These are phyloP conservation scores for Pseudopithomyces maydicus DNA, from an alignment of 2,329 filamentous ascomycete genomes.

Conservation along the genomic window DNA sequence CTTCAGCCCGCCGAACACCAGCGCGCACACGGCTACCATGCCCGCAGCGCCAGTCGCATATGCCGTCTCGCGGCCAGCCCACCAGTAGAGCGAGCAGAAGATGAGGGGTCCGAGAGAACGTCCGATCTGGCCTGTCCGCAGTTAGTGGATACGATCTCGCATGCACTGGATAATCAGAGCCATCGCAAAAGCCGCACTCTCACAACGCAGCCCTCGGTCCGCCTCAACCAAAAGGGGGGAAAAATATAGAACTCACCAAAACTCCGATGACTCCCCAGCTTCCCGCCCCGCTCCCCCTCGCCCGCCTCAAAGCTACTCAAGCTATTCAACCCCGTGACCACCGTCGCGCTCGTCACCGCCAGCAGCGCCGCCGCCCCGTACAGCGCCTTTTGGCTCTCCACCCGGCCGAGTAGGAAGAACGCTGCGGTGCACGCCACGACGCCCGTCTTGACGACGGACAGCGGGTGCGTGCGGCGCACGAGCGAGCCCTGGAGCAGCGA, in stretches of 20 bases:
- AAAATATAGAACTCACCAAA: conserved; percentile 49
- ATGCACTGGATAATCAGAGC: too few species aligned
- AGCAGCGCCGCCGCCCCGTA: conserved; percentile 84
- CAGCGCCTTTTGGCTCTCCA: conserved; percentile 70
- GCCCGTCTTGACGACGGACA: conserved; percentile 79
- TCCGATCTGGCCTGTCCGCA: conserved; percentile 75
- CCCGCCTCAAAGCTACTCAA: conserved; percentile 87
- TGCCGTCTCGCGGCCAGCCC: conserved; percentile 86
- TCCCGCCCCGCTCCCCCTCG: conserved; percentile 79
- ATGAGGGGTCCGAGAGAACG: conserved; percentile 83
- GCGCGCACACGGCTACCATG: conserved; percentile 73
- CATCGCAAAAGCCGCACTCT: too few species aligned
- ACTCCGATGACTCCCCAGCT: conserved; percentile 80
- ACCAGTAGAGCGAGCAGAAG: conserved; percentile 98
- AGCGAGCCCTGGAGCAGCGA: conserved; percentile 93
- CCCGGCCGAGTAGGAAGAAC: conserved; percentile 77
- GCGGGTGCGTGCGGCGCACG: conserved; percentile 80
- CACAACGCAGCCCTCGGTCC: too few species aligned
- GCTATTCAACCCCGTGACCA: conserved; percentile 91
- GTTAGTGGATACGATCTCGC: not conserved
- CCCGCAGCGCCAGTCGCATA: conserved; percentile 81
- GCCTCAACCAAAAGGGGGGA: too few species aligned
- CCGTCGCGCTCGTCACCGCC: conserved; percentile 89
- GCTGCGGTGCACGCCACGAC: conserved; percentile 77
- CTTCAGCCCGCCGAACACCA: conserved; percentile 75